These are phyloP conservation scores for Tolypocladium sp. DNA, from an alignment of 2,329 filamentous ascomycete genomes.

Conservation along the genomic window DNA sequence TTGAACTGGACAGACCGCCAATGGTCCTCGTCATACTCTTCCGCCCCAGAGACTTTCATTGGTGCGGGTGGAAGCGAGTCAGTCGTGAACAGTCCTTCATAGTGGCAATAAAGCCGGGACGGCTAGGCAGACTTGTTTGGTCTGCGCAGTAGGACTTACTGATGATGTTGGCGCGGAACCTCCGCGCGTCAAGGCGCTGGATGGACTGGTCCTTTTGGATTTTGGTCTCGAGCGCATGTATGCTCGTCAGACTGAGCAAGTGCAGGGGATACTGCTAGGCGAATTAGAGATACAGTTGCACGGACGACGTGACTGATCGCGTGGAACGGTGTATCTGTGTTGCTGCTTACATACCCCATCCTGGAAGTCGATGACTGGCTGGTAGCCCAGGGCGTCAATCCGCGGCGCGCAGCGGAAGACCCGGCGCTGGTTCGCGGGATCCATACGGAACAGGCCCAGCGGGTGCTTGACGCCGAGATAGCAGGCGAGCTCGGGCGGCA, in stretches of 20 bases:
- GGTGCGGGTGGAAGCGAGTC: background rate
- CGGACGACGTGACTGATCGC: background rate
- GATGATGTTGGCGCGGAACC: conserved; percentile 67
- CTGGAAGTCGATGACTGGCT: conserved; percentile 58
- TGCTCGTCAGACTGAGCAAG: conserved; percentile 54
- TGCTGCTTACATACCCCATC: conserved; percentile 48
- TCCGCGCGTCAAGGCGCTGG: conserved; percentile 46
- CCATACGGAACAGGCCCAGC: conserved; percentile 60
- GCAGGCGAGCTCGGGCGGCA: conserved; percentile 52
- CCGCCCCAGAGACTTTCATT: conserved; percentile 46
- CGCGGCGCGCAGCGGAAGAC: conserved; percentile 53
- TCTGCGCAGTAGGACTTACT: conserved; percentile 25
- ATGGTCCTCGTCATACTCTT: conserved; percentile 58
- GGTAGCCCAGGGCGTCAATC: conserved; percentile 49
- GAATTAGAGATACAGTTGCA: background rate
- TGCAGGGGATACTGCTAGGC: conserved; percentile 55
- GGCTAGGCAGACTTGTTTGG: background rate
- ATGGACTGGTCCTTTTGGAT: conserved; percentile 41
- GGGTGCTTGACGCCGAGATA: conserved; percentile 60
- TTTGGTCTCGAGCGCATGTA: conserved; percentile 49
- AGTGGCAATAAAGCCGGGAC: background rate
- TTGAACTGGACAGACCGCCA: conserved; percentile 56
- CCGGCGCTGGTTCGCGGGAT: conserved; percentile 45
- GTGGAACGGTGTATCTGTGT: background rate
- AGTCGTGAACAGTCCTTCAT: background rate